Evolutionary conservation across 2,329 filamentous ascomycete species (phyloP).

Genomic region (Epichloe coenophiala): DNA sequence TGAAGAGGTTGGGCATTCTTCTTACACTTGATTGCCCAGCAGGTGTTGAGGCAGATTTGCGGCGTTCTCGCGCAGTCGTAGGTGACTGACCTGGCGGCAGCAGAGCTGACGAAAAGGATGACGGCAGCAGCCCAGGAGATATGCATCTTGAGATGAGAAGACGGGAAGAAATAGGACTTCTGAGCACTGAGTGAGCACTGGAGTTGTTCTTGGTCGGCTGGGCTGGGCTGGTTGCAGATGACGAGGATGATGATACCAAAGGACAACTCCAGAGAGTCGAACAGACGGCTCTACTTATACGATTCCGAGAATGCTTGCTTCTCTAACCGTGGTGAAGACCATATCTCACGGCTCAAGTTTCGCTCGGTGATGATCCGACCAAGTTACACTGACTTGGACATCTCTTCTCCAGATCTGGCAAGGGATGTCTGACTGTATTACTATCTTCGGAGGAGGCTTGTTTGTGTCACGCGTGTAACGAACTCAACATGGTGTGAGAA

Average conservation of each 20-base stretch:
- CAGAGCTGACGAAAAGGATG: not conserved
- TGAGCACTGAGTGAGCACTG: not conserved
- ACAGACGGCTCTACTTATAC: not conserved
- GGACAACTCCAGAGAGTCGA: not conserved
- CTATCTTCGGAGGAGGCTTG: not conserved
- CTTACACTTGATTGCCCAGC: slow-evolving; percentile 1
- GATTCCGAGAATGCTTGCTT: not conserved
- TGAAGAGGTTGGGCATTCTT: not conserved
- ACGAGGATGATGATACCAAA: not conserved
- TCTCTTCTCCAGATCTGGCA: not conserved
- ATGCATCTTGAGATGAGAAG: not conserved
- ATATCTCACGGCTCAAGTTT: not conserved
- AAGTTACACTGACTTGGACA: not conserved
- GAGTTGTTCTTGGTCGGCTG: not conserved
- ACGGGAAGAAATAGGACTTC: not conserved
- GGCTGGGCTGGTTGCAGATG: not conserved
- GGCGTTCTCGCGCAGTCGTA: not conserved
- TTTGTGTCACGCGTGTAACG: not conserved
- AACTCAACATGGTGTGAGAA: not conserved
- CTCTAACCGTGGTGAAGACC: not conserved
- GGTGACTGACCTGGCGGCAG: not conserved
- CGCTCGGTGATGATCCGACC: not conserved
- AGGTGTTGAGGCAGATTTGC: slow-evolving; percentile 1
- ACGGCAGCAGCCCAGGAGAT: not conserved
- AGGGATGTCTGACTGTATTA: not conserved